These are phyloP conservation scores for Dothistroma pini DNA, from an alignment of 2,329 filamentous ascomycete species.

Conservation along the genomic window DNA sequence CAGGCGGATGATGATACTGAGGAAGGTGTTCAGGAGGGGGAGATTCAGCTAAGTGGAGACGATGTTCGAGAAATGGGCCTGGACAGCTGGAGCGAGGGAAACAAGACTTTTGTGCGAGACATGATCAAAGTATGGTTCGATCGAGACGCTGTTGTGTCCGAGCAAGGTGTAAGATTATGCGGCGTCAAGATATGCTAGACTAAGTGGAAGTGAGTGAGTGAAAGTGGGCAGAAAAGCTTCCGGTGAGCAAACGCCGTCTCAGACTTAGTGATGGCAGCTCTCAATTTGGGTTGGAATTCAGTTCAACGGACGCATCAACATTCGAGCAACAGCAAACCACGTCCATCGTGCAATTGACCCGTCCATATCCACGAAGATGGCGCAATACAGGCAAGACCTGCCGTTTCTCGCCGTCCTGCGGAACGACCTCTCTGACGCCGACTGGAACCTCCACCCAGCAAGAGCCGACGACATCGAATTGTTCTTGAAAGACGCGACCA, in stretches of 20 bases:
- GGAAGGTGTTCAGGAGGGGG: constrained; percentile 39
- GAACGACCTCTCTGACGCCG: neutral
- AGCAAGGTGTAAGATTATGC: constrained; percentile 71
- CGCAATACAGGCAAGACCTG: neutral
- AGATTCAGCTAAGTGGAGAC: constrained; percentile 55
- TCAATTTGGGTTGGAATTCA: neutral
- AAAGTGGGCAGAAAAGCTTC: neutral
- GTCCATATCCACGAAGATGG: neutral
- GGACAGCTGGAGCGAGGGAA: constrained; percentile 70
- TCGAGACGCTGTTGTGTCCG: constrained; percentile 62
- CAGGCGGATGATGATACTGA: constrained; percentile 38
- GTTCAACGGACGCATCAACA: neutral
- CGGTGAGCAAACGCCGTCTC: neutral
- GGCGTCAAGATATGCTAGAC: constrained; percentile 30
- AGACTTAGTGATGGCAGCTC: neutral
- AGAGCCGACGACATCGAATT: neutral
- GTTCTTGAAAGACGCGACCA: neutral
- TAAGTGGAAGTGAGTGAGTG: neutral
- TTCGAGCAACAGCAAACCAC: neutral
- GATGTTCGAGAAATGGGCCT: constrained; percentile 69
- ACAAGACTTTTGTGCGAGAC: constrained; percentile 65
- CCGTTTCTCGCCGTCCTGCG: neutral
- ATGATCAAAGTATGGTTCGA: constrained; percentile 64
- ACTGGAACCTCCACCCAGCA: neutral
- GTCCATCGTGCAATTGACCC: neutral